Evolutionary conservation across 169 alveolate species (phyloP), one percentile per base, ranked within the genome.

Genomic region (Plasmodium yoelii): DNA sequence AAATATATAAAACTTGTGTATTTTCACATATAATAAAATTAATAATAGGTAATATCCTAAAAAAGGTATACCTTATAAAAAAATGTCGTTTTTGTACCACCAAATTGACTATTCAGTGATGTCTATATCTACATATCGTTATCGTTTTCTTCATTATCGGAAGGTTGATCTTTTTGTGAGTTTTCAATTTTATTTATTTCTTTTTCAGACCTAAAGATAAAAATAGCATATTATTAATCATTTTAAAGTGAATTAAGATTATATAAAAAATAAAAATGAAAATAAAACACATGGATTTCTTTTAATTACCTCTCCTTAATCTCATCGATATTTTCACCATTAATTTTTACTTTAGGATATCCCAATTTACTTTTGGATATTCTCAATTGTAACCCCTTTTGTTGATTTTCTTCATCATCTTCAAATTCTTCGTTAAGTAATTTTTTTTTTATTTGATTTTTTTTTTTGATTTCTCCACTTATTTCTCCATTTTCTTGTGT

Each of bases 351-450:
- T 44, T 94, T 88, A 5, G 96, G 96, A 10, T 92, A 57, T 1
- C 96, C 96, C 55, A 53, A 71, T 53, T 90, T 93, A 24, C 94
- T 90, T 73, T 94, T 94, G 56, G 92, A 93, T 22, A 94, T 94
- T 55, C 90, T 69, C 53, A 80, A 28, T 80, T 80, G 51, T 67
- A 80, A 47, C 2, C 90, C 90, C 47, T 67, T 80, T 47, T 69
- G 42, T 67, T 67, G 73, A 13, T 67, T 67, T 80, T 80, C 90
- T 42, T 67, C 60, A 26, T 80, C 90, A 5, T 80, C 90, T n/a
- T 80, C 90, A 70, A 80, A 80, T 80, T 80, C 90, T 80, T 80
- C 90, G 34, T 49, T 61, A 71, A 67, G 55, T 5, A 65, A 15
- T 80, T 67, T 80, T 34, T 64, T 67, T 61, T 26, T 80, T 39